phyloP scores from a whole-genome alignment of 2,329 filamentous ascomycete genomes.

The Ophiocordyceps robertsii region DNA sequence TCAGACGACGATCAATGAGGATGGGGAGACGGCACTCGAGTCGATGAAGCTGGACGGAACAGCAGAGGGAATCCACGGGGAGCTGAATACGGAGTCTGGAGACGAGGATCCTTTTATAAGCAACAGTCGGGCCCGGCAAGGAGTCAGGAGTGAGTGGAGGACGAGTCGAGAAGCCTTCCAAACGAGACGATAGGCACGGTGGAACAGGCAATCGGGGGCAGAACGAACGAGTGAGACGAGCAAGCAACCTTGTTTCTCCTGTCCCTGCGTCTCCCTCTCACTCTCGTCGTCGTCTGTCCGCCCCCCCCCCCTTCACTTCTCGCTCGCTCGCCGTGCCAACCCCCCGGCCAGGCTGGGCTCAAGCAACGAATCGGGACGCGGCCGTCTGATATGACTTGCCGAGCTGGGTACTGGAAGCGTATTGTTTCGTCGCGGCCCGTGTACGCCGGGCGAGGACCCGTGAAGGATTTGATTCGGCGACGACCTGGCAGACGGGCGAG shows the following conservation, averaged over 20 bases:
- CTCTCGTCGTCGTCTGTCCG: not conserved
- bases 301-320: not conserved
- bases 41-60: too few relatives aligned
- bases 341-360: not conserved
- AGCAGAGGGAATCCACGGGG: too few relatives aligned
- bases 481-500: not conserved
- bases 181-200: constrained; percentile 1
- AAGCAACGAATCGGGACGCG: constrained; percentile 2
- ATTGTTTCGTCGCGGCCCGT: constrained; percentile 1
- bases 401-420: not conserved
- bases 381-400: constrained; percentile 1
- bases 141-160: too few relatives aligned
- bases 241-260: constrained; percentile 1
- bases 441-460: not conserved
- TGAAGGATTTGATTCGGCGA: not conserved
- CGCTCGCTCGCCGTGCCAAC: not conserved
- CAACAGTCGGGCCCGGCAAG: too few relatives aligned
- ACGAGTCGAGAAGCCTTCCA: not conserved
- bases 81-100: too few relatives aligned
- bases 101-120: too few relatives aligned
- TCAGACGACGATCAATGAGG: too few relatives aligned
- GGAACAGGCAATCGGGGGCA: constrained; percentile 1
- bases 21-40: too few relatives aligned
- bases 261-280: too few relatives aligned
- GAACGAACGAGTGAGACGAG: constrained; percentile 1